Base-by-base conservation (phyloP, 2,329 filamentous ascomycete genomes). In the Botrytis medusae region DNA sequence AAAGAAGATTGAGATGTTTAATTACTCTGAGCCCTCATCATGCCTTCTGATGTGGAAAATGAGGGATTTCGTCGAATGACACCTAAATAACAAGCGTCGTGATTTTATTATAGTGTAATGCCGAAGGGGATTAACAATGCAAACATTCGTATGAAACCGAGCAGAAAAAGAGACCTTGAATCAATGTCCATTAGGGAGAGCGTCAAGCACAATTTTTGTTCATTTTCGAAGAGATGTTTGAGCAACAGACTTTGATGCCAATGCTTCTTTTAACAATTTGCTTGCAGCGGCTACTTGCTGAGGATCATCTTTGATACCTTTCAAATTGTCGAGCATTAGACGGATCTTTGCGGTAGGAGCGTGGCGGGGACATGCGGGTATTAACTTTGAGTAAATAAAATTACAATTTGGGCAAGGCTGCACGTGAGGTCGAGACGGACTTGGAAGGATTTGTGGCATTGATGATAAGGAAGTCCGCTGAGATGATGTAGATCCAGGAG, bases 321-420 rank as follows among this genome's bases (percentile, higher is more conserved):
- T 68, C 65, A 68, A 25, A 42, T 68, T 57, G 54, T 68, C 65
- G n/a, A 68, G 48, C 65, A 68, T 68, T 42, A 57, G 37, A 42
- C 65, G 65, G 14, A 68, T 68, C 48, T 57, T 57, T 25, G 37
- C 5, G 18, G 37, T 34, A 42, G 65, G 37, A 25, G 65, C 37
- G 0, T 57, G 29, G 10, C 12, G 16, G 16, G 48, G 65, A 32
- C 65, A 68, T 40, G 37, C 37, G 57, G 65, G 65, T 37, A 68
- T 48, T 37, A 57, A 25, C n/a, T 25, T 44, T 5, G 48, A 29
- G 18, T 16, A 57, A 22, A 7, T 18, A 68, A 57, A 42, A 32
- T 44, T 42, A 48, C 65, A 68, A n/a, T 14, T 10, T 68, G 65
- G 48, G 12, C 65, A 68, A 42, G 37, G 32, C 9, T 42, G 42